A percentile compares a stretch with the other conserved stretches of the same genome.
phyloP scores from a whole-genome alignment of 1,284 basidiomycete species.

The Erythrobasidium hasegawianum region DNA sequence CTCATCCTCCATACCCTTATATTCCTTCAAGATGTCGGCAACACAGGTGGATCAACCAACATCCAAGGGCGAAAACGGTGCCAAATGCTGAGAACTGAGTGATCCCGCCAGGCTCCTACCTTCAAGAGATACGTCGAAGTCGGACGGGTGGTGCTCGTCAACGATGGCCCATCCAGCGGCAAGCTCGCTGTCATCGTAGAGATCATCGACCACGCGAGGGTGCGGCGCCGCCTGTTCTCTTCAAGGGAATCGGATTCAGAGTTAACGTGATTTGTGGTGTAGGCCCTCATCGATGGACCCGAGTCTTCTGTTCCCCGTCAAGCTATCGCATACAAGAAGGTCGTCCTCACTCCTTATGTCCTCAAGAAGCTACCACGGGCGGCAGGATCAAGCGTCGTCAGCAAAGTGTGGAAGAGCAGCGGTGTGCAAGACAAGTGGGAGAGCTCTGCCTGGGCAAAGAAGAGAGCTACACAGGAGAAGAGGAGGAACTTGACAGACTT shows the following conservation, averaged over 20 bases:
- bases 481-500: slow-evolving; percentile 84
- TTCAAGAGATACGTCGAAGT: slow-evolving; percentile 98
- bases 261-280: slow-evolving; percentile 12
- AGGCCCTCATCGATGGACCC: slow-evolving; percentile 96
- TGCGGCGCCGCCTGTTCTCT: slow-evolving; percentile 52
- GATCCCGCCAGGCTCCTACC: slow-evolving; percentile 68
- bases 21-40: too few relatives aligned
- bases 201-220: slow-evolving; percentile 99
- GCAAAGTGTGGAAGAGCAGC: slow-evolving; percentile 83
- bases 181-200: slow-evolving; percentile 93
- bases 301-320: slow-evolving; percentile 87
- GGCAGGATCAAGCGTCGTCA: slow-evolving; percentile 75
- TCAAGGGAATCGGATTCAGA: neutral
- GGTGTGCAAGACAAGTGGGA: slow-evolving; percentile 71
- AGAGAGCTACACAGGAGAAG: slow-evolving; percentile 70
- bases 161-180: slow-evolving; percentile 72
- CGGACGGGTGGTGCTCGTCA: slow-evolving; percentile 95
- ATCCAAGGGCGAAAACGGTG: too few relatives aligned
- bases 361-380: slow-evolving; percentile 82
- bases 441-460: slow-evolving; percentile 81
- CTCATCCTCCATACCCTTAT: too few relatives aligned
- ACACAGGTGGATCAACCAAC: too few relatives aligned
- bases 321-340: slow-evolving; percentile 83
- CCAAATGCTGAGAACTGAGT: too few relatives aligned
- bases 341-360: slow-evolving; percentile 83